Evolutionary conservation across 208 protist genomes (phyloP), one percentile per base, ranked within the genome.

Genomic region (Herpetomonas samuelpessoai): DNA sequence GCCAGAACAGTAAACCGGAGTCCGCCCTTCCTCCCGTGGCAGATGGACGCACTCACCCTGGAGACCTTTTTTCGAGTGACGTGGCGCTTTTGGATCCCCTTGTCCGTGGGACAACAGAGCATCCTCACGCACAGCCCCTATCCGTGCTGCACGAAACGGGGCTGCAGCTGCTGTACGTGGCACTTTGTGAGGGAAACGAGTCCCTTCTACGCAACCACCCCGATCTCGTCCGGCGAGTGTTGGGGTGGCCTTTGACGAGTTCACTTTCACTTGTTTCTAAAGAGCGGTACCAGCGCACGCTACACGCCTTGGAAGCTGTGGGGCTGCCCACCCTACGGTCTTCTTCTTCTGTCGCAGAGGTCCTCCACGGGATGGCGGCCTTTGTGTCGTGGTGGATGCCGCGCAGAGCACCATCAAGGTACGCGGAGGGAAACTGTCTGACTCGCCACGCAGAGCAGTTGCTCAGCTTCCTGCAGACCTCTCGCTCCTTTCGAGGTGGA

Each of bases 181-280:
- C 68, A 16, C 62, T 90, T 14, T 86, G 79, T 59, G 83, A 90
- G 57, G 80, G 76, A 1, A 71, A 46, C 24, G 70, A 71, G 21
- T 31, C 55, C 24, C 50, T 35, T 22, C 2, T 52, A 10, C 38
- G 24, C 3, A 35, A 14, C 31, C 19, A 24, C 48, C 28, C 25
- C 21, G 44, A 21, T 1, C 26, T 44, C 19, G 48, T 25, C 12
- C 44, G 44, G 4, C 45, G 47, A n/a, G 35, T 29, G 24, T 26
- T 57, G n/a, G 29, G 54, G 26, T 24, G 31, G 2, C 47, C 46
- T 58, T 14, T n/a, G n/a, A n/a, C n/a, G n/a, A n/a, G n/a, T n/a
- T n/a, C n/a, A 6, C 9, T 48, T 3, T 22, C 16, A 48, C 9
- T 4, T 19, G 4, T 19, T 19, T 48, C 44, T 19, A 19, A 6